Evolutionary conservation across 768 basidiomycete genomes (phyloP), one percentile per base, ranked within the genome.

Genomic region (Nevesoporus exiguus): DNA sequence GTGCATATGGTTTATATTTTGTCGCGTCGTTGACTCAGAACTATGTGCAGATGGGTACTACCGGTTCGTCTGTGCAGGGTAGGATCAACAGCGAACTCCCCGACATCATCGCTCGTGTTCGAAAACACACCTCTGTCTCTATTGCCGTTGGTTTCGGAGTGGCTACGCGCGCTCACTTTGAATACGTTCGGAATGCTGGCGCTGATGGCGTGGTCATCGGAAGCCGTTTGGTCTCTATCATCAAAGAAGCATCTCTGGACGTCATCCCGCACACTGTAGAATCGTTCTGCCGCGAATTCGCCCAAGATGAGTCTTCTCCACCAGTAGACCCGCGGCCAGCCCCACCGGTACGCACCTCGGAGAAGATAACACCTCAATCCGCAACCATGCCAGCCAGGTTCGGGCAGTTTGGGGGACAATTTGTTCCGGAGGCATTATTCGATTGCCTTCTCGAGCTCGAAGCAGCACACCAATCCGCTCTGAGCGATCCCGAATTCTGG

Each of bases 71-170:
- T 2, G 85, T 81, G 41, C 74, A 80, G 39, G 81, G 82, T 13
- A 76, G 73, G 0, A 82, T 97, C 65, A 94, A 93, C 60, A 75
- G 69, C 34, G 82, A 80, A 22, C 84, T 98, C 2, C 91, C 94
- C 2, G 83, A 88, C 56, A 87, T 98, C 59, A 82, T 99, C 47
- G 74, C 81, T 22, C 86, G 93, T 33, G 87, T 99, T 44, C 86
- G 90, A 42, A 75, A 88, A 60, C 82, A 85, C 68, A 81, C 93
- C 41, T 76, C 79, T 13, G 82, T 91, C 9, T 93, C 97, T 4
- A 77, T 99, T 44, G 96, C 93, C 3, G 96, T 98, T 55, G 97
- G 97, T 7, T 99, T 99, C 66, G 97, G 97, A 47, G 93, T 99
- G 7, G 87, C 95, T 22, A 95, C 87, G 14, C 83, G 88, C 25